A percentile compares a stretch with the other conserved stretches of the same genome.
Evolutionary conservation across 192 early-diverging fungal species (phyloP).

Genomic region (Anaeromyces robustus): DNA sequence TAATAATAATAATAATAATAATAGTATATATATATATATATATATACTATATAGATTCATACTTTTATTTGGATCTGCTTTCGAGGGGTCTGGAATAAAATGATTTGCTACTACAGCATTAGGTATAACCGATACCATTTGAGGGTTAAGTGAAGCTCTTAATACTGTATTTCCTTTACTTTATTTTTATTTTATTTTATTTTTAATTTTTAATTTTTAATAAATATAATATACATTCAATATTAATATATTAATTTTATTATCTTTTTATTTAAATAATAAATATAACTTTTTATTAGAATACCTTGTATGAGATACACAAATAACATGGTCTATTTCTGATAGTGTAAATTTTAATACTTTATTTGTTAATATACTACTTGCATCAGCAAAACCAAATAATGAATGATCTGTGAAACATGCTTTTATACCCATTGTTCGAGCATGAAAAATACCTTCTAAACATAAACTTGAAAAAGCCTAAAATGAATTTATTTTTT

Average conservation of each 20-base stretch:
- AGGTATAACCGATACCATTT: conserved; percentile 85
- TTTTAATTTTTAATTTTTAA: neutral
- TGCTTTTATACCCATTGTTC: conserved; percentile 85
- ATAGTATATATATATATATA: too few species aligned
- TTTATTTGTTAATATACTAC: conserved; percentile 89
- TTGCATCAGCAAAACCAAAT: conserved; percentile 89
- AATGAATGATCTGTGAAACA: conserved; percentile 96
- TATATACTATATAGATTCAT: conserved; percentile 10
- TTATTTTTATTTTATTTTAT: neutral
- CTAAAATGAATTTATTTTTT: too few species aligned
- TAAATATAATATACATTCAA: conserved; percentile 1
- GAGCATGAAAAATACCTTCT: conserved; percentile 87
- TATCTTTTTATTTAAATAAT: neutral
- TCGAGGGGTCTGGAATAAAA: conserved; percentile 66
- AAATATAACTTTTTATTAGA: too few species aligned
- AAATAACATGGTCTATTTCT: conserved; percentile 95
- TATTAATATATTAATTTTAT: neutral
- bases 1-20: too few species aligned
- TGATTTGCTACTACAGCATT: conserved; percentile 92
- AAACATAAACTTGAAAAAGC: conserved; percentile 89
- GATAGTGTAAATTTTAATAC: conserved; percentile 88
- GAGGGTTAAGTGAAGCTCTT: conserved; percentile 74
- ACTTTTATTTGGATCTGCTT: conserved; percentile 60
- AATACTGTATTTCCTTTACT: conserved; percentile 99
- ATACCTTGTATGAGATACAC: conserved; percentile 89